phyloP scores from a whole-genome alignment of 75 land plant genomes.

The Cunninghamia lanceolata region DNA sequence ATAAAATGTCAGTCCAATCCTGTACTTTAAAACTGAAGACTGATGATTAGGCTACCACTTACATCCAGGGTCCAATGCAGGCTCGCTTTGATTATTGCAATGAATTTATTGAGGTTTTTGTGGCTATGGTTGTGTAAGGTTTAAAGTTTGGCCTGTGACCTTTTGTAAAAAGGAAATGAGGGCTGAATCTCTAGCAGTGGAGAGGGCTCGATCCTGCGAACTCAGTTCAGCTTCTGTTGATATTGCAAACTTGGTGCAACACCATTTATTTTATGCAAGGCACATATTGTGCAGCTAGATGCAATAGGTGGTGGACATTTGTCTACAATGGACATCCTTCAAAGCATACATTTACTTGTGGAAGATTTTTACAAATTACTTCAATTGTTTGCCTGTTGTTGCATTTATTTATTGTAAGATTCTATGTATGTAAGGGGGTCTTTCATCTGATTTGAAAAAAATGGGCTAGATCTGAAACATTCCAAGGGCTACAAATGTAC shows the following conservation, averaged over 20 bases:
- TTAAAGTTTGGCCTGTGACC: constrained; percentile 32
- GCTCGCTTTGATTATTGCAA: too few relatives aligned
- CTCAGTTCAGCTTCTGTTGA: too few relatives aligned
- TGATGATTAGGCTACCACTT: constrained; percentile 19
- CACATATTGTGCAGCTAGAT: too few relatives aligned
- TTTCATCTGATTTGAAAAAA: constrained; percentile 40
- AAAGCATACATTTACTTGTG: too few relatives aligned
- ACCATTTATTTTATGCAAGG: too few relatives aligned
- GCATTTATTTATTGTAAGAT: constrained; percentile 45
- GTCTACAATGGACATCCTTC: too few relatives aligned
- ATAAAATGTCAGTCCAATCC: too few relatives aligned
- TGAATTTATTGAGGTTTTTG: background rate
- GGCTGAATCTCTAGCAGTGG: constrained; percentile 39
- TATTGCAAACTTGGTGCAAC: too few relatives aligned
- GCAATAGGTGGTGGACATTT: too few relatives aligned
- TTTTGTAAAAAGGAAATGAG: constrained; percentile 39
- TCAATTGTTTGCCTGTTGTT: constrained; percentile 48
- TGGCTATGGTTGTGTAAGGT: constrained; percentile 7
- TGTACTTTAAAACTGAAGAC: background rate
- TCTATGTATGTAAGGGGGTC: constrained; percentile 55
- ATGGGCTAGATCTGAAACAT: constrained; percentile 36
- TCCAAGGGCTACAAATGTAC: too few relatives aligned
- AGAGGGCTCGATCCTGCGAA: constrained; percentile 26
- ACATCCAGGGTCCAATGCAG: constrained; percentile 13
- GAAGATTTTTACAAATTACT: too few relatives aligned